These are phyloP conservation scores for Amanita rubescens DNA, from an alignment of 768 basidiomycete species.

Conservation along the genomic window DNA sequence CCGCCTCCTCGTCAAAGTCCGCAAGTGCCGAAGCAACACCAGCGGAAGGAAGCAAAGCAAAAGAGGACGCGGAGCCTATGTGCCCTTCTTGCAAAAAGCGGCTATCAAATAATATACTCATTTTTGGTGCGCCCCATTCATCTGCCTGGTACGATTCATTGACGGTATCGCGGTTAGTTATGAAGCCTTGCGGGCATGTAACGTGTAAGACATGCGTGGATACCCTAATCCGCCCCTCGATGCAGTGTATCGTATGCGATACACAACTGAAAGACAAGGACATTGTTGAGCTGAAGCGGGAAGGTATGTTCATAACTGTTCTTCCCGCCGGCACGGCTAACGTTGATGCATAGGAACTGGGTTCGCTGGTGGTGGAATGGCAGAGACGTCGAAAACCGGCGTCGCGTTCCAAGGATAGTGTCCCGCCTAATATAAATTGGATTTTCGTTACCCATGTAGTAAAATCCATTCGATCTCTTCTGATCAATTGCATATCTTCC, in stretches of 20 bases:
- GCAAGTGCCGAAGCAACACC: conserved; percentile 25
- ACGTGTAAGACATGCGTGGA: conserved; percentile 89
- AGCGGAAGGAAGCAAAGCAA: conserved; percentile 26
- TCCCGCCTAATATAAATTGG: too few species aligned
- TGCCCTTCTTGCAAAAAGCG: conserved; percentile 86
- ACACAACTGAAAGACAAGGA: conserved; percentile 55
- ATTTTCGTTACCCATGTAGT: too few species aligned
- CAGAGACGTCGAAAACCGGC: conserved; percentile 77
- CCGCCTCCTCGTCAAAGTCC: conserved; percentile 28
- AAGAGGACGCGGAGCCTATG: conserved; percentile 59
- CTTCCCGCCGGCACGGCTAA: not conserved
- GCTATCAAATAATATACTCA: conserved; percentile 69
- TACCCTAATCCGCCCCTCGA: conserved; percentile 68
- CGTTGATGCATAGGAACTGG: conserved; percentile 62
- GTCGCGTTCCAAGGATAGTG: conserved; percentile 72
- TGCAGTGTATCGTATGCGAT: conserved; percentile 88
- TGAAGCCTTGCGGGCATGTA: conserved; percentile 87
- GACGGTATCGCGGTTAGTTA: conserved; percentile 39
- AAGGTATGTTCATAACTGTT: conserved; percentile 46
- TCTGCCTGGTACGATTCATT: not conserved
- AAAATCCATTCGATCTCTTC: too few species aligned
- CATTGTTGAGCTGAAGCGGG: conserved; percentile 77
- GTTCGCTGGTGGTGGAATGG: conserved; percentile 89
- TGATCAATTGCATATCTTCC: too few species aligned
- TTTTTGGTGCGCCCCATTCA: conserved; percentile 48